Conservation (phyloP, 768 basidiomycete species). For the Baorangia bicolor region DNA sequence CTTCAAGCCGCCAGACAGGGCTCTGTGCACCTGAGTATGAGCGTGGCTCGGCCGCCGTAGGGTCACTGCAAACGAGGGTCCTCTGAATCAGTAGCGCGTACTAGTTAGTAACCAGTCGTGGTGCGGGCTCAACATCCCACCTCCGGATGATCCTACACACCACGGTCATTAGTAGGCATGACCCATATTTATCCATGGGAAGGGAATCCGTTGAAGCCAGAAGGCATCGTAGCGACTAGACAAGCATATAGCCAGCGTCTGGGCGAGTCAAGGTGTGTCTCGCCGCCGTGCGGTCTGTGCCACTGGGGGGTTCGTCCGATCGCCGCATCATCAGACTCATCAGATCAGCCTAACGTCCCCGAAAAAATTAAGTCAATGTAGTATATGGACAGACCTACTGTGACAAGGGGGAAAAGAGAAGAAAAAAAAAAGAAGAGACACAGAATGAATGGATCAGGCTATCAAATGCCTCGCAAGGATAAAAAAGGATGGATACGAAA, state of each 20-base stretch:
- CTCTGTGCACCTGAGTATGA: too few relatives aligned
- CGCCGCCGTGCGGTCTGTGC: too few relatives aligned
- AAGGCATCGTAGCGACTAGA: neutral
- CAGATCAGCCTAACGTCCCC: neutral
- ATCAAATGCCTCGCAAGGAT: neutral
- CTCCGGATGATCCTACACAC: neutral
- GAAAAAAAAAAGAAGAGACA: neutral
- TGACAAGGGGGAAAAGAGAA: conserved; percentile 10
- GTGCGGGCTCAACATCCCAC: neutral
- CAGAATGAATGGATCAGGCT: conserved; percentile 10
- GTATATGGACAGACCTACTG: conserved; percentile 25
- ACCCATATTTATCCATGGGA: too few relatives aligned
- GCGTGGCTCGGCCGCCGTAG: too few relatives aligned
- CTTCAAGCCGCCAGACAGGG: neutral
- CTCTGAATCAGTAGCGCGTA: too few relatives aligned
- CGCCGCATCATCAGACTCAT: neutral
- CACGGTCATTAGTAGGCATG: neutral
- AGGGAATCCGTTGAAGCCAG: too few relatives aligned
- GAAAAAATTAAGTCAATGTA: conserved; percentile 21
- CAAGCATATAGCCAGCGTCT: too few relatives aligned
- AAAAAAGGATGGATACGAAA: neutral
- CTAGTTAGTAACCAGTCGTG: neutral
- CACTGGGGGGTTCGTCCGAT: neutral
- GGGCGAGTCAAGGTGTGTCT: too few relatives aligned
- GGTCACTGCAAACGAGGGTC: too few relatives aligned